Evolutionary conservation across 176 grass and related monocot species (phyloP).

Genomic region (Avena atlantica): DNA sequence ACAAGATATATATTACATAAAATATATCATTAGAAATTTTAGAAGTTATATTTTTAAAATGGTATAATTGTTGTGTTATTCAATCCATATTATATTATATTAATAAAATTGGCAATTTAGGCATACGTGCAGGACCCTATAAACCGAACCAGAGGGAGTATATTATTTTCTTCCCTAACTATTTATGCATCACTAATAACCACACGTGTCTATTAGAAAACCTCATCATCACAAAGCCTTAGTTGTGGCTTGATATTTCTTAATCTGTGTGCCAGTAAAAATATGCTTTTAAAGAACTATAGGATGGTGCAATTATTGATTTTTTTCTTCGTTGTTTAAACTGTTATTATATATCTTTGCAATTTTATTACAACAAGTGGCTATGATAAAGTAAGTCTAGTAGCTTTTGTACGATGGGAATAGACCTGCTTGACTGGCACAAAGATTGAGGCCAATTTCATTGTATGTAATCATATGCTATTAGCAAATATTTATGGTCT

Average conservation of each 20-base stretch:
- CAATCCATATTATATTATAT: too few relatives aligned
- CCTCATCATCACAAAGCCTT: neutral
- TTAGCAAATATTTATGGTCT: neutral
- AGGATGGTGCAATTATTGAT: neutral
- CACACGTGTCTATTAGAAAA: conserved; percentile 4
- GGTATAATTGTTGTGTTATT: too few relatives aligned
- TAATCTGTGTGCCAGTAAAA: neutral
- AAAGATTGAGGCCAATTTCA: neutral
- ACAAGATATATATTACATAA: too few relatives aligned
- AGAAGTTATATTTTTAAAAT: too few relatives aligned
- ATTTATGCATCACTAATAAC: conserved; percentile 15
- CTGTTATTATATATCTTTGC: conserved; percentile 1
- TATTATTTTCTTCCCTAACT: neutral
- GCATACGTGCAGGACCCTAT: too few relatives aligned
- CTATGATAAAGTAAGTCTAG: neutral
- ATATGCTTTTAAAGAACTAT: neutral
- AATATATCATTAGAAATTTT: too few relatives aligned
- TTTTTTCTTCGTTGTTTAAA: neutral
- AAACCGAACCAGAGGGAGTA: neutral
- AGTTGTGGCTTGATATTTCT: neutral
- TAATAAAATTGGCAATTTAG: too few relatives aligned
- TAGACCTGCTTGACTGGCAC: neutral
- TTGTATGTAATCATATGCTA: neutral
- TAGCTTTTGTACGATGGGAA: conserved; percentile 13
- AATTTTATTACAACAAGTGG: neutral